Base-by-base conservation (phyloP, 306 rosid genomes). In the Cucumis hystrix region DNA sequence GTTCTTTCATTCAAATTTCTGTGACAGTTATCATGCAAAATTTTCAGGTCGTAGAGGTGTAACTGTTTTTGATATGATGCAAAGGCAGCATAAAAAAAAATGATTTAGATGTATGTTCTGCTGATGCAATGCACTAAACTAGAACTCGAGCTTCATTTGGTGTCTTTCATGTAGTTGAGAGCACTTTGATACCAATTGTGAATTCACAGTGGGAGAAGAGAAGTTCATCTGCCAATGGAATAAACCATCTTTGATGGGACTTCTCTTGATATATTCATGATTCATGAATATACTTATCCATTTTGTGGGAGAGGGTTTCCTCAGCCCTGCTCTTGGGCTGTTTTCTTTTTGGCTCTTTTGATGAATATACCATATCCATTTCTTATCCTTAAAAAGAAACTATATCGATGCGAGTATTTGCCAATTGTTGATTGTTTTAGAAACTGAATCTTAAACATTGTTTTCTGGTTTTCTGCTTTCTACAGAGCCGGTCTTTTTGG, bases 401-500 rank as follows among this genome's bases (percentile, higher is more conserved):
- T 45, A 45, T 45, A 45, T 4, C 3, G 52, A 47, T 47, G 52
- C 25, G 1, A 25, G 30, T 66, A 65, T 35, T 65, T 67, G 75
- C 16, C 7, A 2, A 51, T 15, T 51, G 56, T 51, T 5, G 37
- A 58, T 23, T 41, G 15, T 56, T 67, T 37, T 23, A 33, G 8
- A 39, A 79, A 69, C 43, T 18, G 35, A 59, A 30, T 58, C 37
- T 13, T 55, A 7, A 58, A 37, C 37, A 41, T 35, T 65, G 69
- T 63, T 54, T 63, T 40, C 58, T 52, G 37, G 33, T 64, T 76
- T 11, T 82, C 79, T 85, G 51, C 81, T 77, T 30, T 77, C 66
- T 39, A 61, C 91, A 91, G 93, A 89, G 75, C 45, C 74, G 61
- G 74, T 62, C 41, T 12, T 37, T 73, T 14, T 76, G 80, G 86